Conservation (phyloP, 257 asterid genomes). For the Fraxinus anomala region DNA sequence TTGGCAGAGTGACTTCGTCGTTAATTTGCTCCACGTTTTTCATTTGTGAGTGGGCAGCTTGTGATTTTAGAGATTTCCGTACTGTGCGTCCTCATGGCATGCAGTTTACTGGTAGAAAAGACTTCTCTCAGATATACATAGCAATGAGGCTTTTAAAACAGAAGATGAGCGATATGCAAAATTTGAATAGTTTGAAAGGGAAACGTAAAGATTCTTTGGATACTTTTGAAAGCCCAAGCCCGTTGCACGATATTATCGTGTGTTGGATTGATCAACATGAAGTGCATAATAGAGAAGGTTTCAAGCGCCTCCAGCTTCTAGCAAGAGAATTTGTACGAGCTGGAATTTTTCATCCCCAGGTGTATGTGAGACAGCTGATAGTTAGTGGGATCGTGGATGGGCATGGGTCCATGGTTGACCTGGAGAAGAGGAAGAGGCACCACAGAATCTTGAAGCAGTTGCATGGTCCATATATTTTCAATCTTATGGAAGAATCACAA, state of each 20-base stretch:
- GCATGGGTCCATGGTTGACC: conserved; percentile 55
- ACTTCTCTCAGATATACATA: conserved; percentile 74
- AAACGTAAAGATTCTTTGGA: conserved; percentile 43
- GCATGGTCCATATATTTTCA: conserved; percentile 63
- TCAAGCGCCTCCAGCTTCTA: conserved; percentile 75
- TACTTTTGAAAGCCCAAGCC: conserved; percentile 77
- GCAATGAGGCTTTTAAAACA: conserved; percentile 80
- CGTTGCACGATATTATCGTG: conserved; percentile 84
- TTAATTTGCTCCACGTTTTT: conserved; percentile 77
- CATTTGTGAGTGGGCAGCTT: conserved; percentile 98
- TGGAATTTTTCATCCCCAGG: conserved; percentile 85
- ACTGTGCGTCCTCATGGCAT: conserved; percentile 59
- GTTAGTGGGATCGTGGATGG: conserved; percentile 89
- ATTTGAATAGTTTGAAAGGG: conserved; percentile 37
- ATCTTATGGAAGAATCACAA: conserved; percentile 71
- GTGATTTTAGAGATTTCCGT: conserved; percentile 89
- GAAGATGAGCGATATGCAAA: conserved; percentile 61
- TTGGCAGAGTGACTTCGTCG: conserved; percentile 55
- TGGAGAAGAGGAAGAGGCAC: conserved; percentile 73
- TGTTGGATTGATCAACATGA: conserved; percentile 99
- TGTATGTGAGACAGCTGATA: conserved; percentile 90
- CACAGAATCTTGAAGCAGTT: conserved; percentile 86
- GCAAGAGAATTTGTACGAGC: conserved; percentile 70
- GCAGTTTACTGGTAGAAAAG: conserved; percentile 87
- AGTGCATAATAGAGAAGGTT: conserved; percentile 79